Evolutionary conservation across 2,329 filamentous ascomycete genomes (phyloP).

Genomic region (Penicillium sp.): DNA sequence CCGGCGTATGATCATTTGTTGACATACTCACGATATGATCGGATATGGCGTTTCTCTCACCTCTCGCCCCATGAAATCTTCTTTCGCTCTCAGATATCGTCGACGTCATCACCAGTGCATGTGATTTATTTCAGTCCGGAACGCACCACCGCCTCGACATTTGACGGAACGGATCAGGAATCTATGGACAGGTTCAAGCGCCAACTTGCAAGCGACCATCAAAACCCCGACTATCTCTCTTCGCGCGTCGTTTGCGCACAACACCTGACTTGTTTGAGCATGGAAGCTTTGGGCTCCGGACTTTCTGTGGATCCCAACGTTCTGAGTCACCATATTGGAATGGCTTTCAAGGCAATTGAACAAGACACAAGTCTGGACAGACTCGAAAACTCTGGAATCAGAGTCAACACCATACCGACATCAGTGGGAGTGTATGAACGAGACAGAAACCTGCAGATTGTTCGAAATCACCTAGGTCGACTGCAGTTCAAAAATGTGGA

Average conservation of each 20-base stretch:
- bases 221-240: background rate
- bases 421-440: background rate
- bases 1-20: background rate
- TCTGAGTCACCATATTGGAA: background rate
- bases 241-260: background rate
- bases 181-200: background rate
- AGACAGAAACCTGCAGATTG: background rate
- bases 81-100: background rate
- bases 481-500: background rate
- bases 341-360: background rate
- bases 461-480: background rate
- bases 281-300: background rate
- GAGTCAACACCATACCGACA: background rate
- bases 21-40: background rate
- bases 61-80: background rate
- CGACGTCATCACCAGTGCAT: background rate
- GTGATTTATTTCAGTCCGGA: too few species aligned
- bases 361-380: background rate
- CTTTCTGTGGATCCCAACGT: background rate
- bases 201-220: background rate
- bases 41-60: background rate
- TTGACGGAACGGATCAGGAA: background rate
- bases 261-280: background rate
- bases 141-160: too few species aligned
- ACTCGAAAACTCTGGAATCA: background rate